Evolutionary conservation across 495 filamentous ascomycete species (phyloP), one percentile per base, ranked within the genome.

Genomic region (Daldinia concentrica): DNA sequence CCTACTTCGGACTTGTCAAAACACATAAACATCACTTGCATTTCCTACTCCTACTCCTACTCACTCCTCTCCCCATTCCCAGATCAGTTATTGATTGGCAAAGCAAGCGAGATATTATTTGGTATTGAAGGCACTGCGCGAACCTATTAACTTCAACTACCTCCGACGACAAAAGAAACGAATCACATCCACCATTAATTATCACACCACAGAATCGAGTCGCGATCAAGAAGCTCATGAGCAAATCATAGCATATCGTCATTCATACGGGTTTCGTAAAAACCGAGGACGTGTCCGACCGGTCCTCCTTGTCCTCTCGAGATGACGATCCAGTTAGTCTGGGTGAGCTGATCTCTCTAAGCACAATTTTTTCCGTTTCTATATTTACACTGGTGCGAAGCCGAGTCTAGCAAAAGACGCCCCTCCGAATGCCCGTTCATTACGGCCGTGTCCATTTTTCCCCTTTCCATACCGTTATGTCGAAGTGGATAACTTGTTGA

Each of bases 161-260:
- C n/a, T n/a, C n/a, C 43, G 8, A 11, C 19, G 19, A 48, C 17
- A 24, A 48, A 48, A 48, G 43, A 48, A 48, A 48, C 43, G 14
- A 48, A 48, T 22, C 43, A 48, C 19, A 48, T 11, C 43, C 43
- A 41, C 22, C 43, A 17, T 32, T 43, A 48, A 11, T 19, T 22
- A 12, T 58, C 54, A 65, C 41, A 30, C 11, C 12, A 29, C 43
- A 51, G 19, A 19, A 37, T 27, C 45, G 39, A 60, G 62, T 55
- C 19, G 39, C 4, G 19, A 57, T 3, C 50, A 26, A 57, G 12
- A 22, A 19, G 37, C 51, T 56, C 29, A 61, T 43, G 19, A 62
- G 55, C 56, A 73, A 65, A 71, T 77, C 71, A 72, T 66, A 69
- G 64, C 68, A 74, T 74, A 67, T 78, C 76, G 60, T 78, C 76